phyloP scores from a whole-genome alignment of 2,329 filamentous ascomycete genomes.

The Ceratocystis huliohia region DNA sequence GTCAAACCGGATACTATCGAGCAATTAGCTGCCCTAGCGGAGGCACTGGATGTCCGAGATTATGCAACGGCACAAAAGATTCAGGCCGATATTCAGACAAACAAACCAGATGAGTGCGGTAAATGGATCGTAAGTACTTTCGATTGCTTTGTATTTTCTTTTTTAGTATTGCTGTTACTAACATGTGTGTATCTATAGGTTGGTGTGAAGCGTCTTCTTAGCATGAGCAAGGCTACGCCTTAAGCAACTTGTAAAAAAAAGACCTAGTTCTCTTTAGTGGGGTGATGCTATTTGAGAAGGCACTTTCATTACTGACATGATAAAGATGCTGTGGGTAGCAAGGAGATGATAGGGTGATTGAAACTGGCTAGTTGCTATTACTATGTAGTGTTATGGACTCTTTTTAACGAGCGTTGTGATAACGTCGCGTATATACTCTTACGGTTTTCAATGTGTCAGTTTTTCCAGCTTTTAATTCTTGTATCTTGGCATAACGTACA shows the following conservation, averaged over 20 bases:
- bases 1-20: slow-evolving; percentile 67
- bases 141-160: background rate
- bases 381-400: slow-evolving; percentile 4
- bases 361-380: background rate
- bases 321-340: background rate
- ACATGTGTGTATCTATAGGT: slow-evolving; percentile 38
- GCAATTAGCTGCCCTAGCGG: slow-evolving; percentile 50
- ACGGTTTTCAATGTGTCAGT: background rate
- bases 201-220: slow-evolving; percentile 63
- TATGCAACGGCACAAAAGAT: slow-evolving; percentile 55
- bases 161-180: slow-evolving; percentile 28
- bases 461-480: background rate
- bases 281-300: background rate
- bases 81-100: slow-evolving; percentile 62
- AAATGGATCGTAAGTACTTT: slow-evolving; percentile 66
- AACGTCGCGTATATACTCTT: background rate
- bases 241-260: slow-evolving; percentile 25
- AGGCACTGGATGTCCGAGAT: slow-evolving; percentile 54
- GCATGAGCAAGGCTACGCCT: slow-evolving; percentile 66
- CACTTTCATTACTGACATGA: background rate
- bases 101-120: slow-evolving; percentile 68
- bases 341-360: background rate
- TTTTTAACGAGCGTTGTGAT: background rate
- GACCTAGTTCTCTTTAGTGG: background rate
- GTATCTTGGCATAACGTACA: too few relatives aligned